Evolutionary conservation across 352 stramenopile genomes (phyloP), one percentile per base, ranked within the genome.

Genomic region (Globisporangium acanthophoron): DNA sequence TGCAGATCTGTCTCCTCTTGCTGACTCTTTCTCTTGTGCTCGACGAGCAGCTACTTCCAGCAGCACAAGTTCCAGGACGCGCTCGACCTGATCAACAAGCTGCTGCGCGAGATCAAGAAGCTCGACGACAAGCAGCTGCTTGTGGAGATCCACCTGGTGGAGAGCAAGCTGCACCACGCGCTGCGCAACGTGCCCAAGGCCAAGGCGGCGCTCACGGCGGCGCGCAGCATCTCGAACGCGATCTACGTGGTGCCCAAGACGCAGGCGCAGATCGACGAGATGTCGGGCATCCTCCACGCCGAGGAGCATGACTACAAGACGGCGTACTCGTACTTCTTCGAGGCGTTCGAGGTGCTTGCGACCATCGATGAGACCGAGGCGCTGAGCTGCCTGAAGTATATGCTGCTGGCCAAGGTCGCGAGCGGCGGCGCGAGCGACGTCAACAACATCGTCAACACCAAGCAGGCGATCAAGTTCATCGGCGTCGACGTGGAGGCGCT

Each of bases 241-340:
- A 98, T 99, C 67, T 99, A 99, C 68, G 96, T 99, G 16, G 79
- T 92, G 44, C 96, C 97, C 3, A 79, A 82, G 43, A 90, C 98
- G 35, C 97, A 99, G 73, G 88, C 85, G 41, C 86, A 96, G 58
- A 97, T 97, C 56, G 96, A 99, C 69, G 87, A 97, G 61, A 99
- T 99, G 96, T 98, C 88, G 53, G 97, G 97, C 41, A 96, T 97
- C 44, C 84, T 99, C 37, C 95, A 99, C 70, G 97, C 92, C 12
- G 96, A 99, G 66, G 97, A 99, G 74, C 82, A 91, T 44, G 97
- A 99, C 80, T 99, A 99, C 83, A 98, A 98, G 76, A 99, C 97
- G 18, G 94, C 96, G 12, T 98, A 99, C 72, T 99, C 96, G 48
- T 99, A 99, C 86, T 99, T 99, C 76, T 96, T 99, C 55, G 97